Evolutionary conservation across 257 asterid genomes (phyloP).

Genomic region (Cynanchum wilfordii): DNA sequence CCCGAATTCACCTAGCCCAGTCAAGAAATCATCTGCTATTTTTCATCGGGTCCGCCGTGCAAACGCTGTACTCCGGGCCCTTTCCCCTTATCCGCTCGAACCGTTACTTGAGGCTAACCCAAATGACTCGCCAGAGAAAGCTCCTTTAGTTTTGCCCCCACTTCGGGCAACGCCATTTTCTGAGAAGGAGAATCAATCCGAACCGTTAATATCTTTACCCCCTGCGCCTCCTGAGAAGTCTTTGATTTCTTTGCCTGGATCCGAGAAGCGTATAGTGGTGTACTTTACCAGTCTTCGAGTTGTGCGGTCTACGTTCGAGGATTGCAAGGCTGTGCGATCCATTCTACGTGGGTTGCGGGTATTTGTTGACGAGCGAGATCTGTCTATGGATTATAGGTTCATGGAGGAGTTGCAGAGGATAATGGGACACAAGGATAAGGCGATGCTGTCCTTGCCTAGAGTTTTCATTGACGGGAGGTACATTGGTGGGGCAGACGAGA

Average conservation of each 20-base stretch:
- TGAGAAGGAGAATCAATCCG: conserved; percentile 16
- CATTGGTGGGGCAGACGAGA: conserved; percentile 88
- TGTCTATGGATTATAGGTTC: conserved; percentile 73
- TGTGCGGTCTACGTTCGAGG: conserved; percentile 81
- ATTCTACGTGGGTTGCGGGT: conserved; percentile 69
- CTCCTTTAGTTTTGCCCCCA: conserved; percentile 7
- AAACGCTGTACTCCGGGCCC: conserved; percentile 47
- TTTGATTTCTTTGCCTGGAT: conserved; percentile 41
- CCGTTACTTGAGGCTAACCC: conserved; percentile 7
- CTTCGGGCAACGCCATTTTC: background rate
- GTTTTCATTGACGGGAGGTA: conserved; percentile 89
- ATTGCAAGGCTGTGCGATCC: conserved; percentile 62
- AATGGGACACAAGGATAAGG: conserved; percentile 41
- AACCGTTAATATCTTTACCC: conserved; percentile 41
- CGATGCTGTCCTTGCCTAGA: conserved; percentile 56
- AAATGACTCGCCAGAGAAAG: conserved; percentile 1
- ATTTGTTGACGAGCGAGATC: conserved; percentile 78
- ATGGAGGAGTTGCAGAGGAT: conserved; percentile 69
- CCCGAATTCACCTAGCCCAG: conserved; percentile 20
- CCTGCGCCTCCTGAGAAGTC: conserved; percentile 53
- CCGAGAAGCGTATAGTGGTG: conserved; percentile 63
- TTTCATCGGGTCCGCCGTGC: conserved; percentile 76
- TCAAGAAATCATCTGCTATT: conserved; percentile 31
- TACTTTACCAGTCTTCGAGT: conserved; percentile 83
- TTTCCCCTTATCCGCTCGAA: conserved; percentile 26